Conservation (phyloP, 2,329 filamentous ascomycete species). For the Fusarium sp. region DNA sequence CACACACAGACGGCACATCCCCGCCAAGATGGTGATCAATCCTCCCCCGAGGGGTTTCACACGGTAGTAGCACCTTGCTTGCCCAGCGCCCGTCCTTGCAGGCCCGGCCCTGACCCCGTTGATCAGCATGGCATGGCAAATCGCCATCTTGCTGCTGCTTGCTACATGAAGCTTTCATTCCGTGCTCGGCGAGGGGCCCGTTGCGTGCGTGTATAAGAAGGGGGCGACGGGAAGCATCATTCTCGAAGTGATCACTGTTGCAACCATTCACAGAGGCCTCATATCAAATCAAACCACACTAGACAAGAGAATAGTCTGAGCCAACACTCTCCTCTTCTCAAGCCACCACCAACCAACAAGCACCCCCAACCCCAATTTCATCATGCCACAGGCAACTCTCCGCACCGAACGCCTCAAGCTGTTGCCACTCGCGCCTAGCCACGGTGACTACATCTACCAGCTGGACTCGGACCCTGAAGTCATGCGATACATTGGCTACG, state of each 20-base stretch:
- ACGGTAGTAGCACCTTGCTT: conserved; percentile 2
- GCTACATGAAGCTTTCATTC: not conserved
- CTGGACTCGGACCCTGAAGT: conserved; percentile 35
- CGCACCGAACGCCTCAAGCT: conserved; percentile 33
- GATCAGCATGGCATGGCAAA: conserved; percentile 12
- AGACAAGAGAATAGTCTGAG: not conserved
- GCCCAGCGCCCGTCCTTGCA: not conserved
- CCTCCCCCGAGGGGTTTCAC: conserved; percentile 18
- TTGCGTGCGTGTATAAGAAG: conserved; percentile 31
- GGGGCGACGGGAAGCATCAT: not conserved
- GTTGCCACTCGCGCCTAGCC: conserved; percentile 28
- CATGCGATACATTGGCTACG: conserved; percentile 39
- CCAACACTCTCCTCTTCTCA: not conserved
- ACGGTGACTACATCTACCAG: conserved; percentile 33
- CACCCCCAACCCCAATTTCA: not conserved
- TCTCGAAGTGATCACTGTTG: not conserved
- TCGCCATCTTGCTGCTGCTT: not conserved
- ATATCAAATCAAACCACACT: not conserved
- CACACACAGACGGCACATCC: conserved; percentile 4
- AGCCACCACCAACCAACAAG: not conserved
- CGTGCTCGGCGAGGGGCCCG: not conserved
- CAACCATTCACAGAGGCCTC: not conserved
- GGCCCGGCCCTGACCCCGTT: conserved; percentile 11
- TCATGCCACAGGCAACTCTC: conserved; percentile 34
- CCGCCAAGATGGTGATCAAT: conserved; percentile 35